Percentiles rank a stretch among this genome's conserved stretches.
These are phyloP conservation scores for Leishmania mexicana DNA, from an alignment of 208 protist species.

Conservation along the genomic window DNA sequence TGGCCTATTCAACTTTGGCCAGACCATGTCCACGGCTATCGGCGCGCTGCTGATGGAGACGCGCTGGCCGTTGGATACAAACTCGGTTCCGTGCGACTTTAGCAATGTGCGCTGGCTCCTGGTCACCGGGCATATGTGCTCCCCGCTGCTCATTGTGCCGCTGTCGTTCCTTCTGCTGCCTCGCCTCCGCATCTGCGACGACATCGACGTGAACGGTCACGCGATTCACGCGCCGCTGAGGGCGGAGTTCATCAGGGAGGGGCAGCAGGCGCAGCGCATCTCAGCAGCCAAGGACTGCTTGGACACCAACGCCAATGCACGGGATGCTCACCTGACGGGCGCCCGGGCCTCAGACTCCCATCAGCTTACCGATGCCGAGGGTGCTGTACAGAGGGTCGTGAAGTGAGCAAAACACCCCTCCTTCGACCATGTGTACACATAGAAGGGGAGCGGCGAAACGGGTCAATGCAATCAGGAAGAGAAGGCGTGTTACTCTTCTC, in stretches of 20 bases:
- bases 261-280: neutral
- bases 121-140: conserved; percentile 54
- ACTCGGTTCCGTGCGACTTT: conserved; percentile 62
- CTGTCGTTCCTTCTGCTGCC: conserved; percentile 71
- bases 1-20: conserved; percentile 77
- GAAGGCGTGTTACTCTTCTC: too few species aligned
- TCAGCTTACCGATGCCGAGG: too few species aligned
- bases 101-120: conserved; percentile 62
- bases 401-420: too few species aligned
- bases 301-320: neutral
- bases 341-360: too few species aligned
- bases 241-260: neutral
- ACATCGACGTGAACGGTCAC: conserved; percentile 53
- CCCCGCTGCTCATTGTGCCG: conserved; percentile 56
- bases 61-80: conserved; percentile 42
- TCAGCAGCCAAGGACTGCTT: neutral
- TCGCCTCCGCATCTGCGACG: conserved; percentile 48
- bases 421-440: too few species aligned
- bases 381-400: too few species aligned
- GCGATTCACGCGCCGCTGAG: conserved; percentile 17
- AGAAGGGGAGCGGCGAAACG: too few species aligned
- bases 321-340: neutral
- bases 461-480: too few species aligned
- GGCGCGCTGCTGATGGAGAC: conserved; percentile 58
- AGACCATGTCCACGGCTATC: conserved; percentile 37